Base-by-base conservation (phyloP, 2,329 filamentous ascomycete species). In the Fusarium sacchari region DNA sequence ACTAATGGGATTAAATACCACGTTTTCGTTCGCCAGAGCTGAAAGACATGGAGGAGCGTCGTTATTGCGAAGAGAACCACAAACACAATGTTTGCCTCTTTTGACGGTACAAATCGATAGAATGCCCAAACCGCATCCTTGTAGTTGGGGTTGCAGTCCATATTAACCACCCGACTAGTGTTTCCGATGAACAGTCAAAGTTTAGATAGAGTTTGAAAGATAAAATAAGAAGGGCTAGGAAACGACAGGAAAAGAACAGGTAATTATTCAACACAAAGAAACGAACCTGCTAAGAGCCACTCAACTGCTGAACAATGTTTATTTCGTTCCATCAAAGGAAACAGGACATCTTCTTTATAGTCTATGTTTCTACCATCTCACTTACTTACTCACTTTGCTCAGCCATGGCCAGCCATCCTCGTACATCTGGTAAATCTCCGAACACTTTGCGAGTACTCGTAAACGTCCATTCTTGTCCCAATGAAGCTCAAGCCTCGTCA, bases 1-100 rank as follows among this genome's bases (percentile, higher is more conserved):
- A 79, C 71, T 18, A 79, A 64, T 4, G 77, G 77, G 22, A 64
- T 71, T 8, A 79, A 43, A 32, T 78, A 79, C 77, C 76, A 78
- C 39, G 77, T 79, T 47, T 56, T 67, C 7, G 77, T 78, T 44
- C 44, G 71, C 55, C 69, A 71, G 28, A 79, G 74, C 42, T 79
- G 77, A 11, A 78, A 55, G 5, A 37, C 32, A 36, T 79, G 77
- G 3, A 79, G 46, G 15, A 78, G 14, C 2, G 75, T 75, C 8
- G 75, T 64, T 18, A 75, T 56, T 2, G 43, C 67, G n/a, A 79
- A 78, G 20, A 78, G 69, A 30, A 76, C 74, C 4, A 75, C 55
- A 60, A 78, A 78, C 18, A 75, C 59, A 24, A 60, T 43, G 22
- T 77, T 76, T 49, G 64, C 72, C 42, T 69, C 74, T 17, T 76